These are phyloP conservation scores for Clarireedia hainanense DNA, from an alignment of 2,329 filamentous ascomycete genomes.

Conservation along the genomic window DNA sequence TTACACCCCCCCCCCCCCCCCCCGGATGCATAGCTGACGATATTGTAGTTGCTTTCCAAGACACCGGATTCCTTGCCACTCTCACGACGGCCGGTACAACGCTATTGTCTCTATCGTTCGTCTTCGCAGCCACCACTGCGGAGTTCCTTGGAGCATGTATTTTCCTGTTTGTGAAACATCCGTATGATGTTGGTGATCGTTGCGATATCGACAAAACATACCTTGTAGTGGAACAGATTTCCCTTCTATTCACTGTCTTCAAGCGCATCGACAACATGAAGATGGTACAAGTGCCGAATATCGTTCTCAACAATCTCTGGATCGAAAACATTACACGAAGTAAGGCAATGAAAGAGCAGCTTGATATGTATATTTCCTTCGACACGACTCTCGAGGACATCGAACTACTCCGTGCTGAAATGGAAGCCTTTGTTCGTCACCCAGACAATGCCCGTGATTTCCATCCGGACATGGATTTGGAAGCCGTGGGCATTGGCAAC, in stretches of 20 bases:
- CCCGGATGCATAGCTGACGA: constrained; percentile 19
- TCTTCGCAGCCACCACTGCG: constrained; percentile 85
- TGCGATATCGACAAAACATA: constrained; percentile 68
- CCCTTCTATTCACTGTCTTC: constrained; percentile 87
- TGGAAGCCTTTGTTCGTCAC: constrained; percentile 74
- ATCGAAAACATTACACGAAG: constrained; percentile 90
- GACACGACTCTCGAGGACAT: constrained; percentile 87
- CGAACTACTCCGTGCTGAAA: constrained; percentile 73
- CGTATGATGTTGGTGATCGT: constrained; percentile 90
- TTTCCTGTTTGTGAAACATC: constrained; percentile 97
- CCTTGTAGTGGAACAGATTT: constrained; percentile 87
- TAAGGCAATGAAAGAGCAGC: constrained; percentile 78
- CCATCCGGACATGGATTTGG: constrained; percentile 72
- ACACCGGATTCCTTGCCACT: constrained; percentile 75
- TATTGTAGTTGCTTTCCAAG: constrained; percentile 69
- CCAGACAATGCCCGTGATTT: constrained; percentile 89
- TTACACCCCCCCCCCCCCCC: too few relatives aligned
- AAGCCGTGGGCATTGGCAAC: constrained; percentile 70
- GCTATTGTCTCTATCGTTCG: constrained; percentile 90
- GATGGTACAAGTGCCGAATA: constrained; percentile 74
- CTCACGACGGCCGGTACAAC: constrained; percentile 86
- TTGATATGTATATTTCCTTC: constrained; percentile 74
- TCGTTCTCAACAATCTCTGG: constrained; percentile 85
- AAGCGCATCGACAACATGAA: constrained; percentile 73
- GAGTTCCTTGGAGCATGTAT: constrained; percentile 98